Evolutionary conservation across 225 moss, liverwort and hornwort genomes (phyloP), one percentile per base, ranked within the genome.

Genomic region (Antitrichia curtipendula): DNA sequence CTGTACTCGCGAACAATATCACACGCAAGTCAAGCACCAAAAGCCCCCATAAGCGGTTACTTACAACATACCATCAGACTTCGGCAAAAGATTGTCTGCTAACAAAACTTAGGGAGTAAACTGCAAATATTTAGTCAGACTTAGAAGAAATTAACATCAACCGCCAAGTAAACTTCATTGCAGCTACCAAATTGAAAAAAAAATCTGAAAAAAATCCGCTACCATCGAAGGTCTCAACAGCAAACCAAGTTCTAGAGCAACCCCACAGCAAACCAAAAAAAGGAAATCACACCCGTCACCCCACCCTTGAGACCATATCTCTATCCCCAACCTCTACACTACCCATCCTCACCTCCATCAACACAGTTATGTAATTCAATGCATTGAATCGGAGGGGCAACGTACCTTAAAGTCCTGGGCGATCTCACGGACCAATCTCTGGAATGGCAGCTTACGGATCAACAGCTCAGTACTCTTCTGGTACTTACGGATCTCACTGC

Each of bases 401-500:
- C 29, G 4, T 80, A 80, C 80, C 80, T 80, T 80, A 43, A 80
- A 80, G 60, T 80, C 80, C 41, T 80, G 80, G 60, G 80, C 80
- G 20, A 81, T 90, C 87, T 92, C 92, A 23, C 92, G 90, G 23
- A 92, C 92, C 84, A 92, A 62, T 69, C 92, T 91, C 91, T 92
- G 92, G 87, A 92, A 92, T 63, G 92, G 91, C 41, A 92, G 70
- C 90, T 92, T 92, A 59, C 90, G 90, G 75, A 92, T 92, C 92
- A 92, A 87, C 83, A 92, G 80, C 92, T 92, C 92, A 11, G 90
- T 92, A 49, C 92, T 92, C 92, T 92, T 92, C 85, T 92, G 92
- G 75, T 92, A 92, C 92, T 92, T 92, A 21, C 90, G 92, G 82
- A 92, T 92, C 91, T 92, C 92, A 85, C 92, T 92, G 89, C 85